A percentile compares a stretch with the other conserved stretches of the same genome.
These are phyloP conservation scores for Thalia dealbata DNA, from an alignment of 176 grass and related monocot species.

Conservation along the genomic window DNA sequence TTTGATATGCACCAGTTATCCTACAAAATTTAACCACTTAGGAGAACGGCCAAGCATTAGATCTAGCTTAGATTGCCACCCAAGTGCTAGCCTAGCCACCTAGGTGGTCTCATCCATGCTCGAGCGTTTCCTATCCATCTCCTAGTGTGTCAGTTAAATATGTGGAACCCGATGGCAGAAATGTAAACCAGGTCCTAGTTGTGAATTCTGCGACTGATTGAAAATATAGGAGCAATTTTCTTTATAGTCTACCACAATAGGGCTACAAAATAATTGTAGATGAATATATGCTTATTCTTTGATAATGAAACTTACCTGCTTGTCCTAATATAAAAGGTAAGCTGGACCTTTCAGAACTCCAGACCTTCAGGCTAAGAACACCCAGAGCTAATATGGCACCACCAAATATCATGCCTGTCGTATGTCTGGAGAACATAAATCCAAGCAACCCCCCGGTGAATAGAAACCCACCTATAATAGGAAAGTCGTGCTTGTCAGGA, in stretches of 20 bases:
- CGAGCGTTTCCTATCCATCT: too few relatives aligned
- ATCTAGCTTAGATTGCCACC: too few relatives aligned
- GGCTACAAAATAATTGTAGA: background rate
- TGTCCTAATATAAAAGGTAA: conserved; percentile 78
- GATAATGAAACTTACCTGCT: conserved; percentile 46
- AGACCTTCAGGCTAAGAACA: conserved; percentile 72
- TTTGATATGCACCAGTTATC: too few relatives aligned
- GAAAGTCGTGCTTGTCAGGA: conserved; percentile 4
- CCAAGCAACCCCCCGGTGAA: conserved; percentile 64
- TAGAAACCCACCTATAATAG: conserved; percentile 53
- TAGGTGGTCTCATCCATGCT: too few relatives aligned
- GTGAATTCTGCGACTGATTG: too few relatives aligned
- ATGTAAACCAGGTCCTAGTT: too few relatives aligned
- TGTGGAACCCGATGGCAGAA: too few relatives aligned
- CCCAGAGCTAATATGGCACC: conserved; percentile 59
- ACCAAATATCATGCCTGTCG: conserved; percentile 59
- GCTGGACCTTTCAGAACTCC: conserved; percentile 73
- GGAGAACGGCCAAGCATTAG: too few relatives aligned
- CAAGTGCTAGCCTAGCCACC: too few relatives aligned
- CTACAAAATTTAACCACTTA: too few relatives aligned
- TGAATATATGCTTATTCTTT: background rate
- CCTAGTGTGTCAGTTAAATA: too few relatives aligned
- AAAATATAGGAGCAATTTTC: too few relatives aligned
- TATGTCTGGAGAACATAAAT: conserved; percentile 74
- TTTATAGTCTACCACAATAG: background rate